phyloP scores from a whole-genome alignment of 2,329 filamentous ascomycete genomes.

The Chaetomiaceae sp. region DNA sequence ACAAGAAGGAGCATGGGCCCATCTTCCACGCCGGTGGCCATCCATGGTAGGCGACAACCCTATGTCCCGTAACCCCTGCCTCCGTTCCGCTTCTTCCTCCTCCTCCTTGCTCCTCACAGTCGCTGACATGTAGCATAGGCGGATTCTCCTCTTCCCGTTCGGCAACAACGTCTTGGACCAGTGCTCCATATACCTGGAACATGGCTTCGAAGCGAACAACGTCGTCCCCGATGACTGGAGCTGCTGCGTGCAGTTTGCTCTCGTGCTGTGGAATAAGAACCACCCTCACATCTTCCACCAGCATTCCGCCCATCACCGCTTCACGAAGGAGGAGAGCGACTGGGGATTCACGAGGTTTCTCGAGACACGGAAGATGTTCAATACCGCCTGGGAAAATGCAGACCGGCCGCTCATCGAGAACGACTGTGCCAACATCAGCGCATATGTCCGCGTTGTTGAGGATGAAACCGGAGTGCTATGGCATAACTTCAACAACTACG shows the following conservation, averaged over 20 bases:
- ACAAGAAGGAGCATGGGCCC: constrained; percentile 81
- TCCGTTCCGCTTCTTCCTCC: background rate
- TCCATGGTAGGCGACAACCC: constrained; percentile 63
- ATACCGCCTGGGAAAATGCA: constrained; percentile 65
- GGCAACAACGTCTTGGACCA: constrained; percentile 85
- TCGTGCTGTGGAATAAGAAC: constrained; percentile 91
- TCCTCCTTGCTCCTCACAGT: too few relatives aligned
- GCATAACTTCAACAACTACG: constrained; percentile 91
- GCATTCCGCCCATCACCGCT: constrained; percentile 85
- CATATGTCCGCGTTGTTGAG: constrained; percentile 75
- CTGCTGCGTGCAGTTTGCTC: constrained; percentile 89
- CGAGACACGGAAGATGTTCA: constrained; percentile 81
- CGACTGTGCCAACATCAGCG: constrained; percentile 72
- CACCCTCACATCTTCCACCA: constrained; percentile 82
- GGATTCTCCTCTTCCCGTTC: constrained; percentile 89
- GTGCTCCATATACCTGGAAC: constrained; percentile 93
- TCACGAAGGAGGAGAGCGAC: constrained; percentile 92
- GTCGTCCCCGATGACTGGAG: constrained; percentile 93
- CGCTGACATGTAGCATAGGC: constrained; percentile 47
- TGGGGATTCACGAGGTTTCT: constrained; percentile 99
- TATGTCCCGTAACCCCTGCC: background rate
- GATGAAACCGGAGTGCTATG: constrained; percentile 85
- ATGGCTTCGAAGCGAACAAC: constrained; percentile 72
- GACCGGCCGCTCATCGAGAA: constrained; percentile 70
- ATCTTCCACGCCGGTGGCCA: constrained; percentile 79